Evolutionary conservation across 371 early-diverging fungal species (phyloP), one percentile per base, ranked within the genome.

Genomic region (Mucor irregularis): DNA sequence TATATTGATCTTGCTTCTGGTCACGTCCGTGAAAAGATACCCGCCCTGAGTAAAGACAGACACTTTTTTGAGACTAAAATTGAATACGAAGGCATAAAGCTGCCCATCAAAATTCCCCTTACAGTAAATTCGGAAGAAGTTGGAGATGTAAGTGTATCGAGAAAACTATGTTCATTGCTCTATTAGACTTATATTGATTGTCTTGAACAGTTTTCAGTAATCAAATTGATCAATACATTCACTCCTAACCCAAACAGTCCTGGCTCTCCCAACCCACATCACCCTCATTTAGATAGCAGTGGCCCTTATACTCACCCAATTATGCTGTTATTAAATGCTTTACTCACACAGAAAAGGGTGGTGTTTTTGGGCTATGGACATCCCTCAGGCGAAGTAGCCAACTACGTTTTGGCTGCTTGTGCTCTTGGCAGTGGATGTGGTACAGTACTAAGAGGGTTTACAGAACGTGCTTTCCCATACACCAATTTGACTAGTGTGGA

Each of bases 401-500:
- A 91, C 63, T 95, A 89, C 60, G 98, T 96, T 1, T 71, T 96
- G 43, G 94, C 98, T 0, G 93, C 94, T 0, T 90, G 91, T 66
- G 90, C 95, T 14, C 73, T 95, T 46, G 96, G 91, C 22, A 89
- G 92, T 60, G 94, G 94, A 11, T 90, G 92, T 53, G 96, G 95
- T 21, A 85, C 88, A 14, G 87, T 95, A 1, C 56, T 95, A 39
- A 76, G 87, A 34, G 95, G 95, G 13, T 89, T 92, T 42, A 81
- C 91, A n/a, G 91, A 93, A 61, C 86, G 96, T 19, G 91, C 92
- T 19, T 96, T 93, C 56, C 95, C 96, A 4, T 95, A 94, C 61
- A 90, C 95, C 10, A 90, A 90, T 62, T 65, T 95, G 45, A 87
- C 93, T 4, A 88, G 88, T 51, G 77, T 97, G 14, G 95, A 97